phyloP scores from a whole-genome alignment of 352 stramenopile species.

The Globisporangium irregulare region DNA sequence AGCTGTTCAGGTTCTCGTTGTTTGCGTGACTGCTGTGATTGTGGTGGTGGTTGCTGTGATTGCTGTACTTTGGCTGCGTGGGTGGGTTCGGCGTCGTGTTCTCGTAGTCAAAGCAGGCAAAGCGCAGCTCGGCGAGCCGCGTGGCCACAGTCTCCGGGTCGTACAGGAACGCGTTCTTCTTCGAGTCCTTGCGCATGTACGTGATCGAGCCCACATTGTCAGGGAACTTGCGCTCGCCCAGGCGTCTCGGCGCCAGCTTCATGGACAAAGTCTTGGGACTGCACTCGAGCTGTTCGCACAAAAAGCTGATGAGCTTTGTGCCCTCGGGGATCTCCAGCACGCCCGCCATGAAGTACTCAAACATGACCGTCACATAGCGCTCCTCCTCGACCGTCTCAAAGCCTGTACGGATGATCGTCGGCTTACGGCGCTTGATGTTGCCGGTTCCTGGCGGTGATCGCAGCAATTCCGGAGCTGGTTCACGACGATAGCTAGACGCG shows the following conservation, averaged over 20 bases:
- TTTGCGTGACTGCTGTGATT: not conserved
- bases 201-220: constrained; percentile 56
- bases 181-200: constrained; percentile 35
- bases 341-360: constrained; percentile 67
- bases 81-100: constrained; percentile 22
- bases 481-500: not conserved
- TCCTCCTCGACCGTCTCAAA: constrained; percentile 69
- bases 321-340: constrained; percentile 47
- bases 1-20: not conserved
- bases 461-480: constrained; percentile 4
- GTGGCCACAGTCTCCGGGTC: constrained; percentile 15
- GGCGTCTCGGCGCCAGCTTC: constrained; percentile 57
- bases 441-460: constrained; percentile 17
- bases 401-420: constrained; percentile 72
- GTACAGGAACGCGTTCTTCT: not conserved
- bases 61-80: not conserved
- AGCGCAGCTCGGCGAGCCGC: constrained; percentile 19
- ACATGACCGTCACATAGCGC: constrained; percentile 47
- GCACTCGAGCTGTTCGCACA: constrained; percentile 57
- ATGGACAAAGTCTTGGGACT: constrained; percentile 59
- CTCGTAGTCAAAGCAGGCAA: constrained; percentile 25
- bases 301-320: constrained; percentile 52
- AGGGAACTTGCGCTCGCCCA: constrained; percentile 53
- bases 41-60: not conserved
- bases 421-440: constrained; percentile 34